Conservation (phyloP, 352 stramenopile genomes). For the Globisporangium paroecandrum region DNA sequence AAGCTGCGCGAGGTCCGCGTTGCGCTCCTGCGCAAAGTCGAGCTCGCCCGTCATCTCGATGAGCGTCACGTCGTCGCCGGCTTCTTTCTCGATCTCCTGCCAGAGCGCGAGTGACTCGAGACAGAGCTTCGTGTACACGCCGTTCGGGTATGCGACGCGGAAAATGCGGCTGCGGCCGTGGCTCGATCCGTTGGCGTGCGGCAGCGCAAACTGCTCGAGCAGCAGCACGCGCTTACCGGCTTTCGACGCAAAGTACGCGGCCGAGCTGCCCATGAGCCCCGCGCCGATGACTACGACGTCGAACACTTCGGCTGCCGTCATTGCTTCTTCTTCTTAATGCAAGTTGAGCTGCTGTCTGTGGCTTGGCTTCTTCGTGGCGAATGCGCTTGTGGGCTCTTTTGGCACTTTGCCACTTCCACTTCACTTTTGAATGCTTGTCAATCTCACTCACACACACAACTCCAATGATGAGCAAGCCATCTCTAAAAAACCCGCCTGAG, state of each 20-base stretch:
- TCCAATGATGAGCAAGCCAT: not conserved
- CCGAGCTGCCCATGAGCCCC: constrained; percentile 64
- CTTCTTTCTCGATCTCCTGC: constrained; percentile 41
- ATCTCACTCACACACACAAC: not conserved
- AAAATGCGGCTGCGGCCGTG: constrained; percentile 80
- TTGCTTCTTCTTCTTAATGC: not conserved
- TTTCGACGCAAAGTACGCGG: constrained; percentile 50
- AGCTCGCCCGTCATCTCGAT: constrained; percentile 64
- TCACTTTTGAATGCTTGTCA: not conserved
- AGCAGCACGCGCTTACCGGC: constrained; percentile 50
- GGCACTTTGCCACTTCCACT: not conserved
- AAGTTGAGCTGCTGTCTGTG: not conserved
- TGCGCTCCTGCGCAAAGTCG: constrained; percentile 36
- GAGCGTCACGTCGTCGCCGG: constrained; percentile 28
- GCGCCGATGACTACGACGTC: constrained; percentile 59
- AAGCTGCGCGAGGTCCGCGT: constrained; percentile 26
- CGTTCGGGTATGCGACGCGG: constrained; percentile 74
- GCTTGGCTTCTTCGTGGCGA: not conserved
- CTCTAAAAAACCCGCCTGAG: not conserved
- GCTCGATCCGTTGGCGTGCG: constrained; percentile 65
- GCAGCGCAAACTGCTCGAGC: constrained; percentile 68
- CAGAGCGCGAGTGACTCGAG: constrained; percentile 57
- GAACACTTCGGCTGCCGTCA: constrained; percentile 14
- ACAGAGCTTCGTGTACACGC: constrained; percentile 68
- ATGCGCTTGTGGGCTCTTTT: not conserved